phyloP scores from a whole-genome alignment of 495 filamentous ascomycete species.

The Lichenothelia convexa region DNA sequence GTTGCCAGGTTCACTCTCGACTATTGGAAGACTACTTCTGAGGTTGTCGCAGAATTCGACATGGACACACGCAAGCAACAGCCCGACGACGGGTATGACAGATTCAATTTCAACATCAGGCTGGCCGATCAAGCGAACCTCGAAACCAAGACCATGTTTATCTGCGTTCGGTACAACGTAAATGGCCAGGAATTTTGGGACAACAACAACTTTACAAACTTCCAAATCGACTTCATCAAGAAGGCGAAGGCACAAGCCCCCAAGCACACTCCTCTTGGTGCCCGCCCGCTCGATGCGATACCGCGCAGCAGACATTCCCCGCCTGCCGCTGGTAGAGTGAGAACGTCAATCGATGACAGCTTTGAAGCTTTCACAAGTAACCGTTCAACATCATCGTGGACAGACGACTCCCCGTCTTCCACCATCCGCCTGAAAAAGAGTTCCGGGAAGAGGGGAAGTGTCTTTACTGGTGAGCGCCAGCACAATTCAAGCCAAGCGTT shows the following conservation, averaged over 20 bases:
- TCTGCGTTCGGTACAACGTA: constrained; percentile 80
- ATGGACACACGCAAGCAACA: constrained; percentile 56
- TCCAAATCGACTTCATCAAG: constrained; percentile 80
- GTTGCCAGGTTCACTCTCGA: constrained; percentile 87
- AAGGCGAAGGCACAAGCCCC: constrained; percentile 40
- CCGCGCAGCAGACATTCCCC: constrained; percentile 57
- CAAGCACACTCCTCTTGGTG: constrained; percentile 25
- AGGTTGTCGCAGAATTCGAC: constrained; percentile 75
- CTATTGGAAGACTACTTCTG: constrained; percentile 95
- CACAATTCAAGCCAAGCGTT: constrained; percentile 56
- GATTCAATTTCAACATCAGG: constrained; percentile 88
- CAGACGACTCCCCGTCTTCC: constrained; percentile 28
- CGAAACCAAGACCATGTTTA: constrained; percentile 72
- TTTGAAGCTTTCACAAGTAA: constrained; percentile 29
- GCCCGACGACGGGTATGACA: constrained; percentile 50
- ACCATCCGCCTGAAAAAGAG: constrained; percentile 23
- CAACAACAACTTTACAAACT: constrained; percentile 73
- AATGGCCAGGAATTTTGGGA: constrained; percentile 86
- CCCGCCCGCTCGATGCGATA: constrained; percentile 39
- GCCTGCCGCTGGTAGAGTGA: constrained; percentile 36
- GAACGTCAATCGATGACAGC: constrained; percentile 35
- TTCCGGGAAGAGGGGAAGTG: constrained; percentile 12
- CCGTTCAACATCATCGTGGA: constrained; percentile 33
- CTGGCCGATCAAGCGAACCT: constrained; percentile 77
- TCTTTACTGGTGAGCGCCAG: constrained; percentile 5